Conservation (phyloP, 306 rosid genomes). For the Biancaea sappan region DNA sequence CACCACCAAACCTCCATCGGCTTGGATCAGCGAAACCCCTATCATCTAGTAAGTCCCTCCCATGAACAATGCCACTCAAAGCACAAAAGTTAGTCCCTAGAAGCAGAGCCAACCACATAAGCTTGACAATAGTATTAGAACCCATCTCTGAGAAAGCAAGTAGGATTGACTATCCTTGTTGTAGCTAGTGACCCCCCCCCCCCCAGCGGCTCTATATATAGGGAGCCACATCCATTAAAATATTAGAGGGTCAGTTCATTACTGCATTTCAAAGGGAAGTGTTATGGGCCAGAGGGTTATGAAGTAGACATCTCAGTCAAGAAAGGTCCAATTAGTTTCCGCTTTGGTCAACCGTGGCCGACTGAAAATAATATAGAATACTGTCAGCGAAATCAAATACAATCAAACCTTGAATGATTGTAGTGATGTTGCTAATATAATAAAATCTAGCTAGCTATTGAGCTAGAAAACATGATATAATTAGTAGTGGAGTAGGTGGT, state of each 20-base stretch:
- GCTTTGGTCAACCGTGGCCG: slow-evolving; percentile 48
- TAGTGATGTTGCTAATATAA: slow-evolving; percentile 14
- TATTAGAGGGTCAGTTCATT: not conserved
- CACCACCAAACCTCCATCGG: slow-evolving; percentile 31
- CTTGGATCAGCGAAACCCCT: slow-evolving; percentile 37
- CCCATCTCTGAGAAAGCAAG: slow-evolving; percentile 31
- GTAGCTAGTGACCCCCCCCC: not conserved
- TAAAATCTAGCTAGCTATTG: not conserved
- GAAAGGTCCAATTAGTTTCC: slow-evolving; percentile 30
- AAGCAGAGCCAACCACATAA: slow-evolving; percentile 26
- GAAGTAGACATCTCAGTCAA: not conserved
- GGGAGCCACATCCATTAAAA: not conserved
- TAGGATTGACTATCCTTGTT: slow-evolving; percentile 2
- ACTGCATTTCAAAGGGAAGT: slow-evolving; percentile 10
- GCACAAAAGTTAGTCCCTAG: slow-evolving; percentile 19
- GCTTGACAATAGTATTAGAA: not conserved
- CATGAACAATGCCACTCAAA: slow-evolving; percentile 32
- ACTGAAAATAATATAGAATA: slow-evolving; percentile 31
- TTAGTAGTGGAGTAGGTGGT: slow-evolving; percentile 51
- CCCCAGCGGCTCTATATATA: slow-evolving; percentile 34
- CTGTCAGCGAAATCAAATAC: not conserved
- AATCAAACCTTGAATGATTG: slow-evolving; percentile 23
- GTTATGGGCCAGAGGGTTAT: not conserved
- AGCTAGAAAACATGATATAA: not conserved
- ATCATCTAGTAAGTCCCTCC: slow-evolving; percentile 26